phyloP scores from a whole-genome alignment of 192 early-diverging fungal species.

The Funneliformis geosporum region DNA sequence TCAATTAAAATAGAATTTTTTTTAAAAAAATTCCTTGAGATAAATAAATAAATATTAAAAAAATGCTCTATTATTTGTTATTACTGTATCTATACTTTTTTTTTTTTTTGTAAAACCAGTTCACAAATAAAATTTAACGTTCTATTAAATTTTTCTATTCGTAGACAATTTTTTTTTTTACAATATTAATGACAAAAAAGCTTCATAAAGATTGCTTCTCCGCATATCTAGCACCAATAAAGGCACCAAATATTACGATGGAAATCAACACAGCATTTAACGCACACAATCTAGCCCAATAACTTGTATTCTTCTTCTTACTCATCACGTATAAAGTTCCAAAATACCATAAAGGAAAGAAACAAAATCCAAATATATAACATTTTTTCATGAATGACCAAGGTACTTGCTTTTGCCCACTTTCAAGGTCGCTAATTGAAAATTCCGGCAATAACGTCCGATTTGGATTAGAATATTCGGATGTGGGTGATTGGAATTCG shows the following conservation, averaged over 20 bases:
- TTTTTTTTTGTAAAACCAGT: too few species aligned
- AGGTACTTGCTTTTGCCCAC: background rate
- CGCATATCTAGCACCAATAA: background rate
- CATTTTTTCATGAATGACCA: background rate
- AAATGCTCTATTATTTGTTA: too few species aligned
- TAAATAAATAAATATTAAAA: too few species aligned
- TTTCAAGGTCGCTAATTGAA: background rate
- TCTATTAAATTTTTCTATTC: too few species aligned
- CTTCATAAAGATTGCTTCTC: too few species aligned
- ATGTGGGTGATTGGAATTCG: background rate
- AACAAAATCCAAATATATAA: background rate
- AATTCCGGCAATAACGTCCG: background rate
- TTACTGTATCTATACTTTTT: too few species aligned
- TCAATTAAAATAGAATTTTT: too few species aligned
- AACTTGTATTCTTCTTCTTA: background rate
- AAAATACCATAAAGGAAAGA: background rate
- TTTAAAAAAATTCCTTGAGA: too few species aligned
- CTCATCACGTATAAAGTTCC: background rate
- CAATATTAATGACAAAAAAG: too few species aligned
- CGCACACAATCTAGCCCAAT: background rate
- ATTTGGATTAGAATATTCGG: background rate
- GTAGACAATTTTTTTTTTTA: too few species aligned
- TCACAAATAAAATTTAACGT: too few species aligned
- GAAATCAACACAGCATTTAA: background rate
- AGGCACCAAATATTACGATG: background rate